Base-by-base conservation (phyloP, 768 basidiomycete genomes). In the Termitomyces sp. region DNA sequence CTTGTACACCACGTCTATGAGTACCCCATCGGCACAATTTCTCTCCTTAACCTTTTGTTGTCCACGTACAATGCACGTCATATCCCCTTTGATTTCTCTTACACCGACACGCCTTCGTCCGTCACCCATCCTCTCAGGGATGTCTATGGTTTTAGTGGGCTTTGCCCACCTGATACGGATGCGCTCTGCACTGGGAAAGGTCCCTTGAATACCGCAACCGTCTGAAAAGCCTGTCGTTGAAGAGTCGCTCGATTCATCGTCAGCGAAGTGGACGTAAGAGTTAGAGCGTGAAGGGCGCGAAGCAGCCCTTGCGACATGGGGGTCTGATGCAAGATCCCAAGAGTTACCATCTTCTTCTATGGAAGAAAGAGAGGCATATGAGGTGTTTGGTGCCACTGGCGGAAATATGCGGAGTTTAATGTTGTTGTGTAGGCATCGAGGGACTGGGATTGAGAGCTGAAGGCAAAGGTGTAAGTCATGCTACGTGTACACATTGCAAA, bases 161-260 rank as follows among this genome's bases (percentile, higher is more conserved):
- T 79, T 79, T 17, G 90, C 89, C 90, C 90, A 92, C 52, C 90
- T 79, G 41, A 92, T 71, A 27, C 88, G 84, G 48, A 92, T 77
- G 17, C 84, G 80, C 46, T 92, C 89, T 0, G 90, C 77, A 47
- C 86, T 88, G 0, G 85, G 88, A 63, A 92, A 92, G 1, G 87
- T 83, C 3, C 89, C 89, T 66, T 85, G 84, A n/a, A 90, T 78
- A 17, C 81, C 79, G 56, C 82, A 85, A 1, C 81, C 84, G 42
- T 86, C 84, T 17, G 82, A 71, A 57, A 81, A 76, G 2, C 80
- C 79, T 8, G 76, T 73, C 32, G 67, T 79, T 35, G 68, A 85
- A 1, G 88, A 86, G 65, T 91, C 89, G 40, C 86, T 88, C 3
- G 88, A 87, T 64, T 92, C 89, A 61, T 91, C 90, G 60, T 92